These are phyloP conservation scores for Ceratocystis diversiconidia DNA, from an alignment of 2,329 filamentous ascomycete genomes.

Conservation along the genomic window DNA sequence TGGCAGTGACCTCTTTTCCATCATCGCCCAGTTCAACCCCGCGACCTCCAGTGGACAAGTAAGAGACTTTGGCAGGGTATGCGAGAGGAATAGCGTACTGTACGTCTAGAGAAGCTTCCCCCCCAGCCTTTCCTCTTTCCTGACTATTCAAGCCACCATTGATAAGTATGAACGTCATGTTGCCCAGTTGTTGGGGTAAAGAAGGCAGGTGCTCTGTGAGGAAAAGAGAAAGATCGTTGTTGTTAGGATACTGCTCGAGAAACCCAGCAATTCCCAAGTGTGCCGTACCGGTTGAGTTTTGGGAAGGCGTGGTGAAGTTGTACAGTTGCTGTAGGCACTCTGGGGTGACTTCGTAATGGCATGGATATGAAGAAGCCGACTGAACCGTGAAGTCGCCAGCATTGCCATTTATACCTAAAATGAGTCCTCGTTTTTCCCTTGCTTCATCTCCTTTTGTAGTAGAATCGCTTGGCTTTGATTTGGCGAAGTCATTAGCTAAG, in stretches of 20 bases:
- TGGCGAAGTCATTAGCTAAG: conserved; percentile 12
- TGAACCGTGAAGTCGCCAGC: conserved; percentile 13
- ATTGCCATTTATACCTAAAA: conserved; percentile 20
- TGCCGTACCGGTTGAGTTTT: conserved; percentile 19
- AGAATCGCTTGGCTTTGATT: conserved; percentile 22
- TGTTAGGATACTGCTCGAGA: conserved; percentile 34
- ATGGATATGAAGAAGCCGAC: conserved; percentile 21
- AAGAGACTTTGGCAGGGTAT: conserved; percentile 32
- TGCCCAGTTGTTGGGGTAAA: conserved; percentile 27
- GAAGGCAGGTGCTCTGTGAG: conserved; percentile 27
- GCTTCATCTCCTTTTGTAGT: conserved; percentile 17
- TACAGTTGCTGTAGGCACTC: conserved; percentile 33
- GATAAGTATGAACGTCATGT: conserved; percentile 29
- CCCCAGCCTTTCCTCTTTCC: conserved; percentile 26
- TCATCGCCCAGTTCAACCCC: conserved; percentile 29
- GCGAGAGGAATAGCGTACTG: conserved; percentile 35
- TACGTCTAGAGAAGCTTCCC: conserved; percentile 36
- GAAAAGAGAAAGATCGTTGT: conserved; percentile 30
- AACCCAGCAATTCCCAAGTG: conserved; percentile 36
- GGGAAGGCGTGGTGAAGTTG: conserved; percentile 29
- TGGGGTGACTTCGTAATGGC: conserved; percentile 26
- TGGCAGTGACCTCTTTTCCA: conserved; percentile 25
- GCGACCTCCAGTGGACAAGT: conserved; percentile 33
- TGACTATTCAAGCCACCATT: conserved; percentile 34
- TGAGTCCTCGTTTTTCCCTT: conserved; percentile 10